Base-by-base conservation (phyloP, 73 alveolate species). In the Paramecium sonneborni region DNA sequence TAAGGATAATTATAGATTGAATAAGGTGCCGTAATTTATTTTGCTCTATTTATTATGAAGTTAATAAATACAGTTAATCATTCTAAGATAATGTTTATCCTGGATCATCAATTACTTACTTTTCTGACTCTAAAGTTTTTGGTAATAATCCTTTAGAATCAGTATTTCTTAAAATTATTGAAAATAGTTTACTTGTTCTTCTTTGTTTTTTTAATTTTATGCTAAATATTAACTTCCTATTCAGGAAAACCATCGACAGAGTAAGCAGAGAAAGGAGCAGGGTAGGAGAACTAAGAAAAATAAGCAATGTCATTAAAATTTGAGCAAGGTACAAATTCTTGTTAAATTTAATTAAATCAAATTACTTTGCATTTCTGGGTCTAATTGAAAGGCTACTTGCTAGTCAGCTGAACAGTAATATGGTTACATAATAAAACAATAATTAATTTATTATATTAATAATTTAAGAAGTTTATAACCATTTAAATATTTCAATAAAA, bases 61-160 rank as follows among this genome's bases (percentile, higher is more conserved):
- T 21, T 24, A 57, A 57, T 20, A 9, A 24, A 24, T 57, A 57
- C 76, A 57, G 6, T 57, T 57, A 57, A 3, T 57, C 76, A 57
- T 57, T 57, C 39, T 57, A 3, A 24, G 41, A 57, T 28, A 6
- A 6, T 18, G 43, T 57, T 20, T 57, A 57, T 1, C 39, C 76
- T 18, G 76, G 76, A 28, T 28, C 57, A 18, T 28, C 85, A 23
- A 6, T 5, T 10, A 35, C 70, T 76, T 38, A 57, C 18, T 76
- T 70, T 76, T 76, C 62, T 8, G 70, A 38, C 44, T 76, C 72
- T 21, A 37, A 2, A 18, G 88, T 37, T 30, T 76, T 76, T 32
- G 69, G 88, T 38, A 76, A 28, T 76, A 15, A 18, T 24, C 69
- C 46, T 57, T 38, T 76, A 4, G 35, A 76, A 76, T 76, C 88